A percentile compares a stretch with the other conserved stretches of the same genome.
These are phyloP conservation scores for Colletotrichum sublineola DNA, from an alignment of 2,329 filamentous ascomycete species.

Conservation along the genomic window DNA sequence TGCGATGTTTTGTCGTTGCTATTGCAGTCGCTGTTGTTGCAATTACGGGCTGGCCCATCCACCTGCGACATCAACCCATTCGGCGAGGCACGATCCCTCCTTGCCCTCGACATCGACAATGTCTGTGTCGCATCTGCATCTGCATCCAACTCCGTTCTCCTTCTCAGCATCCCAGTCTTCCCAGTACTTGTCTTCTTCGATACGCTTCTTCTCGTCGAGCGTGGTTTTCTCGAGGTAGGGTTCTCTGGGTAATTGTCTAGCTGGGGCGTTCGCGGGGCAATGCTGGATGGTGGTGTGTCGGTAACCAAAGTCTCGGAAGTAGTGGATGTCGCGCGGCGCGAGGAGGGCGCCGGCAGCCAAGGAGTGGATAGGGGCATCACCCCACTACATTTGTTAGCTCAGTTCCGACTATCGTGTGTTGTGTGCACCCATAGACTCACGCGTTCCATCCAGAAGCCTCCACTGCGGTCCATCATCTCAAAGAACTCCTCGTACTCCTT, in stretches of 20 bases:
- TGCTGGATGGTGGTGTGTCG: conserved; percentile 99
- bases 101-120: conserved; percentile 98
- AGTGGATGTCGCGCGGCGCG: conserved; percentile 87
- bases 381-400: conserved; percentile 79
- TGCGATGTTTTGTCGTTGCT: conserved; percentile 17
- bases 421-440: conserved; percentile 63
- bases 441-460: conserved; percentile 99
- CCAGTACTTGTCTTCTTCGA: conserved; percentile 97
- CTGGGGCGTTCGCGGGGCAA: conserved; percentile 94
- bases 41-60: conserved; percentile 78
- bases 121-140: conserved; percentile 96
- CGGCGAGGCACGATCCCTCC: conserved; percentile 91
- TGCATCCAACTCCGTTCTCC: conserved; percentile 96
- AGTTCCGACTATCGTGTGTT: conserved; percentile 1
- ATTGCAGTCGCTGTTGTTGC: background rate
- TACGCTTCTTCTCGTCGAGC: conserved; percentile 82
- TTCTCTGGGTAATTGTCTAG: conserved; percentile 83
- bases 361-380: conserved; percentile 97
- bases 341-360: conserved; percentile 92
- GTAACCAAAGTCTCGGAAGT: conserved; percentile 99
- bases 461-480: conserved; percentile 97
- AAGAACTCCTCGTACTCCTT: conserved; percentile 99
- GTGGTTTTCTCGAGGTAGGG: conserved; percentile 89
- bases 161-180: conserved; percentile 86
- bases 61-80: conserved; percentile 98